Conservation (phyloP, 192 early-diverging fungal genomes). For the Phycomyces blakesleeanus region DNA sequence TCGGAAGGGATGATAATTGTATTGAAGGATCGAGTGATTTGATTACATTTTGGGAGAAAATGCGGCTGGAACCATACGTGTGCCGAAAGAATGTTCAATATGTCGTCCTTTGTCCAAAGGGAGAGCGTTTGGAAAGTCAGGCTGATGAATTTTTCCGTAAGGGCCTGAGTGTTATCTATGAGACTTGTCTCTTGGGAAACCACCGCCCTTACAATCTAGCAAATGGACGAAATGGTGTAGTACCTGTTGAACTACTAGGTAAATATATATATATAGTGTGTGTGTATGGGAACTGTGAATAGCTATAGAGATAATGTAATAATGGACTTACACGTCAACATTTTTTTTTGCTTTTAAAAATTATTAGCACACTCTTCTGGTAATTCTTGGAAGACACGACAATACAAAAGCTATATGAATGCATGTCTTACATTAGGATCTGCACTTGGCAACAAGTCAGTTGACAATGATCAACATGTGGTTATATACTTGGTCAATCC, state of each 20-base stretch:
- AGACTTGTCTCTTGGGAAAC: slow-evolving; percentile 39
- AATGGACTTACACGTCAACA: too few relatives aligned
- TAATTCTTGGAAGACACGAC: slow-evolving; percentile 25
- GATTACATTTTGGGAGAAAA: slow-evolving; percentile 49
- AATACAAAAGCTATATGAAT: slow-evolving; percentile 37
- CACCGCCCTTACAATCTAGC: slow-evolving; percentile 36
- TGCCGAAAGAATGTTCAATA: slow-evolving; percentile 44
- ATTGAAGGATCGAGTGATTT: slow-evolving; percentile 43
- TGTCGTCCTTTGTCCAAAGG: slow-evolving; percentile 47
- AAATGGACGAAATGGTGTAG: slow-evolving; percentile 37
- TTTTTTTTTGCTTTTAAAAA: too few relatives aligned
- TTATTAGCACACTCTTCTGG: slow-evolving; percentile 14
- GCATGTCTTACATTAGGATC: slow-evolving; percentile 40
- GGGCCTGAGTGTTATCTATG: slow-evolving; percentile 41
- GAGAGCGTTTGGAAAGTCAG: slow-evolving; percentile 31
- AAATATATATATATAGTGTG: slow-evolving; percentile 4
- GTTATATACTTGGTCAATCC: slow-evolving; percentile 50
- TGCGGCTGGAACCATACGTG: slow-evolving; percentile 45
- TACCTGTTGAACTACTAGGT: slow-evolving; percentile 39
- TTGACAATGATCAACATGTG: slow-evolving; percentile 25
- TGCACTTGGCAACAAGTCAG: slow-evolving; percentile 27
- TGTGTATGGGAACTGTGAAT: too few relatives aligned
- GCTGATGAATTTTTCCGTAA: slow-evolving; percentile 35
- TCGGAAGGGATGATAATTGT: slow-evolving; percentile 43
- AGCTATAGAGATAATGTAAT: too few relatives aligned